These are phyloP conservation scores for Phytophthora boehmeriae DNA, from an alignment of 352 stramenopile species.

Conservation along the genomic window DNA sequence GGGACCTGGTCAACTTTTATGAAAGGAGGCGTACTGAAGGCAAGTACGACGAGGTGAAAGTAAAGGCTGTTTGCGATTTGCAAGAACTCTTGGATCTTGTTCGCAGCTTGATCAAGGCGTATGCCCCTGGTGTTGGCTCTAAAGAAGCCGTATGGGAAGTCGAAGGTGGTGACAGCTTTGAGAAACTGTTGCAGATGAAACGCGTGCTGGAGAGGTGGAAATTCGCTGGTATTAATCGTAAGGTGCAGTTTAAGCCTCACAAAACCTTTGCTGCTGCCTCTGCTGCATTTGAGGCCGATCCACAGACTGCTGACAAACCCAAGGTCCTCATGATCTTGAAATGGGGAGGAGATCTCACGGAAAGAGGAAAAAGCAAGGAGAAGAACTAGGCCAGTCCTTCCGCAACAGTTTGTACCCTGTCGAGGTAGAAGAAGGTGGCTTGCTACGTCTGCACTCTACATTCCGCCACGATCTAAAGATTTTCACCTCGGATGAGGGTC, in stretches of 20 bases:
- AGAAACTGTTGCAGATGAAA: conserved; percentile 95
- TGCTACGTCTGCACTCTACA: conserved; percentile 98
- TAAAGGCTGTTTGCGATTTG: conserved; percentile 81
- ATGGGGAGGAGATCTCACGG: conserved; percentile 99
- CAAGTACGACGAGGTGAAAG: conserved; percentile 87
- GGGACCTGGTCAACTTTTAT: conserved; percentile 87
- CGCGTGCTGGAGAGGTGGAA: conserved; percentile 97
- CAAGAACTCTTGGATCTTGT: conserved; percentile 84
- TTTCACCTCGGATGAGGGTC: conserved; percentile 98
- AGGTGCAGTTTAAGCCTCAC: conserved; percentile 91
- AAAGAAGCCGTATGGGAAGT: conserved; percentile 88
- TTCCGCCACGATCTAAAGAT: conserved; percentile 99
- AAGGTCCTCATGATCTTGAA: conserved; percentile 99
- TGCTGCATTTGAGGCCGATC: conserved; percentile 26
- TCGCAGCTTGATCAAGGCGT: conserved; percentile 82
- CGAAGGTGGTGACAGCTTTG: conserved; percentile 87
- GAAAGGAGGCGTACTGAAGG: conserved; percentile 66
- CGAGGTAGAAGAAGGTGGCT: conserved; percentile 91
- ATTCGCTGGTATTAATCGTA: conserved; percentile 98
- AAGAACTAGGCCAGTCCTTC: conserved; percentile 94
- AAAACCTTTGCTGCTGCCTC: conserved; percentile 55
- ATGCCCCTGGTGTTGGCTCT: conserved; percentile 74
- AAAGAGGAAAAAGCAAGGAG: conserved; percentile 97
- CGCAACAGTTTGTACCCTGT: conserved; percentile 89
- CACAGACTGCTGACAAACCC: conserved; percentile 53